These are phyloP conservation scores for Oxytropis ochrocephala DNA, from an alignment of 306 rosid genomes.

Conservation along the genomic window DNA sequence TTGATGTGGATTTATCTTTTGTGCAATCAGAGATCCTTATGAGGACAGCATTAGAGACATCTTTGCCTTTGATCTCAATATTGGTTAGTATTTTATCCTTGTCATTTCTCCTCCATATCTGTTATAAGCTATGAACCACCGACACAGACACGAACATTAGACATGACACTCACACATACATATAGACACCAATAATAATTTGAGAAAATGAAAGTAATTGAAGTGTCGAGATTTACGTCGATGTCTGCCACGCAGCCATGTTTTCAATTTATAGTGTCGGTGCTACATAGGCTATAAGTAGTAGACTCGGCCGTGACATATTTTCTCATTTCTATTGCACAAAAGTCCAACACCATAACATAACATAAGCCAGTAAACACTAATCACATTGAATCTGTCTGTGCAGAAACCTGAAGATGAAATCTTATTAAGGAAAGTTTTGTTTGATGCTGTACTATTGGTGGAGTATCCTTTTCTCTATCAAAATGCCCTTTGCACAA, in stretches of 20 bases:
- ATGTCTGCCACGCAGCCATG: no score
- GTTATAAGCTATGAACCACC: neutral
- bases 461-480: constrained; percentile 63
- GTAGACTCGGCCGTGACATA: neutral
- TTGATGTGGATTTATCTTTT: constrained; percentile 28
- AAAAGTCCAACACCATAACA: neutral
- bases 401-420: constrained; percentile 67
- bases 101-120: neutral
- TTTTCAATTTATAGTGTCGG: no score
- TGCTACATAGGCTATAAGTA: no score
- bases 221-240: no score
- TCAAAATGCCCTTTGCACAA: constrained; percentile 27
- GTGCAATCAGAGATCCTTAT: constrained; percentile 47
- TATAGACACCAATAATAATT: no score
- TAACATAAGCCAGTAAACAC: neutral
- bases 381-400: constrained; percentile 1
- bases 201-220: no score
- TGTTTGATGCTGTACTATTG: constrained; percentile 62
- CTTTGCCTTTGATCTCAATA: constrained; percentile 50
- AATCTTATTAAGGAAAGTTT: constrained; percentile 49
- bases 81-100: constrained; percentile 42
- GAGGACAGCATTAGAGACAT: constrained; percentile 49
- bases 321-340: neutral
- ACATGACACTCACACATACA: no score
- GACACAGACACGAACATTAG: no score